phyloP scores from a whole-genome alignment of 2,329 filamentous ascomycete genomes.

The Colletotrichum ledebouriae region DNA sequence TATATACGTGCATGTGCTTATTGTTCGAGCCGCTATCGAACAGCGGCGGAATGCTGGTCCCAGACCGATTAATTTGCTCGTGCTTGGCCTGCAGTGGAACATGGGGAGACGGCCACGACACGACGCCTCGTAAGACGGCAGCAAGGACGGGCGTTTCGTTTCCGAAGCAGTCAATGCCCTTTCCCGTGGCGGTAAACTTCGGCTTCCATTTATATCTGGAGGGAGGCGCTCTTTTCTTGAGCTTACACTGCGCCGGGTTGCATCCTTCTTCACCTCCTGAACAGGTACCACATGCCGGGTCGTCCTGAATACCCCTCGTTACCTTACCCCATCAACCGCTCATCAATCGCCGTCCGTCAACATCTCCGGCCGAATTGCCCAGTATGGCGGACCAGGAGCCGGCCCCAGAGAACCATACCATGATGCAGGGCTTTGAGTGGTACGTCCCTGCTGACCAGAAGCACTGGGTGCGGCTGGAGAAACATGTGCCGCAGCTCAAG shows the following conservation, averaged over 20 bases:
- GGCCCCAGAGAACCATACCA: slow-evolving; percentile 63
- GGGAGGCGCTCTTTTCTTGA: not conserved
- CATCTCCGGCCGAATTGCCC: slow-evolving; percentile 9
- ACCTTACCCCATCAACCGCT: slow-evolving; percentile 1
- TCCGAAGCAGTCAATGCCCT: slow-evolving; percentile 2
- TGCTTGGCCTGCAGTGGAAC: slow-evolving; percentile 18
- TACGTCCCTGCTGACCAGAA: slow-evolving; percentile 73
- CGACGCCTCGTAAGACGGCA: slow-evolving; percentile 20
- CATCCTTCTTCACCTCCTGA: not conserved
- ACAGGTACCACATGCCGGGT: not conserved
- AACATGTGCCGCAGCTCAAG: slow-evolving; percentile 69
- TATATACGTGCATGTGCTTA: slow-evolving; percentile 14
- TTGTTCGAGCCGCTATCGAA: not conserved
- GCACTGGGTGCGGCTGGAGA: slow-evolving; percentile 73
- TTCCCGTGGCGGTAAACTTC: not conserved
- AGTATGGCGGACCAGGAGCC: slow-evolving; percentile 42
- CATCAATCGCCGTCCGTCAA: not conserved
- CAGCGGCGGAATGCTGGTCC: slow-evolving; percentile 21
- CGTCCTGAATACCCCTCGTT: slow-evolving; percentile 9
- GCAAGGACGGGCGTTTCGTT: slow-evolving; percentile 6
- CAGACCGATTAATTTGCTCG: slow-evolving; percentile 26
- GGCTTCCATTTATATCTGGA: not conserved
- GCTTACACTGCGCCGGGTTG: not conserved
- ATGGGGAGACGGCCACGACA: slow-evolving; percentile 3
- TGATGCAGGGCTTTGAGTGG: slow-evolving; percentile 83